phyloP scores from a whole-genome alignment of 192 early-diverging fungal species.

The Backusella parvicylindrica region DNA sequence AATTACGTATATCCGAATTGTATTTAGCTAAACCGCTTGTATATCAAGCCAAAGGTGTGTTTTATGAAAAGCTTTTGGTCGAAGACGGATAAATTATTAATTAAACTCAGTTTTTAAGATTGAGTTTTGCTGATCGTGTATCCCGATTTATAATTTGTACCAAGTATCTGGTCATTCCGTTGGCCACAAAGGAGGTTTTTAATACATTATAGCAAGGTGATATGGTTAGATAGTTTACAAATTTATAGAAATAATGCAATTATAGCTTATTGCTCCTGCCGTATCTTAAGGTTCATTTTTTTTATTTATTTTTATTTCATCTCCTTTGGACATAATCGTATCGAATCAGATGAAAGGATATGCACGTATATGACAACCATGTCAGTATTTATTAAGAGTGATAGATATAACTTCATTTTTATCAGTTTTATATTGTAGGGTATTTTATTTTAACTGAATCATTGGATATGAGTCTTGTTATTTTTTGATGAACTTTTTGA shows the following conservation, averaged over 20 bases:
- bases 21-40: too few relatives aligned
- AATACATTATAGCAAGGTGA: too few relatives aligned
- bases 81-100: neutral
- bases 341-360: neutral
- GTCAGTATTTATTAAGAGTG: neutral
- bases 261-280: neutral
- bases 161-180: neutral
- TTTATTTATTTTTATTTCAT: neutral
- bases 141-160: neutral
- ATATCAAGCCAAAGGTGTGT: too few relatives aligned
- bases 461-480: neutral
- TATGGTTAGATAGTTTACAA: too few relatives aligned
- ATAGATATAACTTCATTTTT: neutral
- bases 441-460: neutral
- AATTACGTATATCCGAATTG: too few relatives aligned
- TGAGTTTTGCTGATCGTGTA: neutral
- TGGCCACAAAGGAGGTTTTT: neutral
- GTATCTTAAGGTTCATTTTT: neutral
- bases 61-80: neutral
- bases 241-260: neutral
- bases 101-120: neutral
- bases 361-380: neutral
- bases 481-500: neutral
- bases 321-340: neutral
- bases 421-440: neutral